These are phyloP conservation scores for Raddia distichophylla DNA, from an alignment of 176 grass and related monocot genomes.

Conservation along the genomic window DNA sequence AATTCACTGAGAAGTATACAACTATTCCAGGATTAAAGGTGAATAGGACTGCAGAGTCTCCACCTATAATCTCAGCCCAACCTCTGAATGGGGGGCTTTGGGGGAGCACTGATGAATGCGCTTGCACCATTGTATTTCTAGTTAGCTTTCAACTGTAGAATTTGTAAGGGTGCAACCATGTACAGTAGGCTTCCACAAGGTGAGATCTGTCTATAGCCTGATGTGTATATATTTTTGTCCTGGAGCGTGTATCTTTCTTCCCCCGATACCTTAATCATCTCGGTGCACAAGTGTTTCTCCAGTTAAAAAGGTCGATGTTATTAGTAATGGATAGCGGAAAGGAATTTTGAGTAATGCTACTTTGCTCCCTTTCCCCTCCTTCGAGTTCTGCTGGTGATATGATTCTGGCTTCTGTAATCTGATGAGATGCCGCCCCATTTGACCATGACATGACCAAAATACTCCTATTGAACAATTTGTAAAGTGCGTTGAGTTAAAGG, in stretches of 20 bases:
- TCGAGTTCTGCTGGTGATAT: slow-evolving; percentile 29
- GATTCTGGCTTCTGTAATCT: slow-evolving; percentile 31
- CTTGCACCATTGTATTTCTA: slow-evolving; percentile 40
- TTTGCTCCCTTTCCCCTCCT: slow-evolving; percentile 42
- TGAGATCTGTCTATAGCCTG: slow-evolving; percentile 45
- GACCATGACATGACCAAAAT: slow-evolving; percentile 12
- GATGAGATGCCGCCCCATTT: slow-evolving; percentile 7
- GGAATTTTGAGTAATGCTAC: slow-evolving; percentile 50
- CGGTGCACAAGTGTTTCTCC: slow-evolving; percentile 25
- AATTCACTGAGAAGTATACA: slow-evolving; percentile 18
- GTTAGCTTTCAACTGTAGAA: slow-evolving; percentile 32
- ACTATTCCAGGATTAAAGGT: slow-evolving; percentile 58
- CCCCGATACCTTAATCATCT: slow-evolving; percentile 26
- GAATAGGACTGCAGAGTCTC: slow-evolving; percentile 35
- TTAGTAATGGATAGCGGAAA: slow-evolving; percentile 44
- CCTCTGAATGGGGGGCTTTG: not conserved
- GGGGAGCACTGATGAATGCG: slow-evolving; percentile 31
- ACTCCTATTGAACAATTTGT: slow-evolving; percentile 4
- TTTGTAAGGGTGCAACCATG: slow-evolving; percentile 39
- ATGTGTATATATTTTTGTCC: slow-evolving; percentile 58
- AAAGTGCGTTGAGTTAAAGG: slow-evolving; percentile 23
- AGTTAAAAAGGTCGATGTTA: slow-evolving; percentile 22
- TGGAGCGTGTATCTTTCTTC: slow-evolving; percentile 27
- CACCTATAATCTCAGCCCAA: slow-evolving; percentile 31
- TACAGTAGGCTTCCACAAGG: slow-evolving; percentile 44